Conservation (phyloP, 2,329 filamentous ascomycete genomes). For the Penicillium vulpinum region DNA sequence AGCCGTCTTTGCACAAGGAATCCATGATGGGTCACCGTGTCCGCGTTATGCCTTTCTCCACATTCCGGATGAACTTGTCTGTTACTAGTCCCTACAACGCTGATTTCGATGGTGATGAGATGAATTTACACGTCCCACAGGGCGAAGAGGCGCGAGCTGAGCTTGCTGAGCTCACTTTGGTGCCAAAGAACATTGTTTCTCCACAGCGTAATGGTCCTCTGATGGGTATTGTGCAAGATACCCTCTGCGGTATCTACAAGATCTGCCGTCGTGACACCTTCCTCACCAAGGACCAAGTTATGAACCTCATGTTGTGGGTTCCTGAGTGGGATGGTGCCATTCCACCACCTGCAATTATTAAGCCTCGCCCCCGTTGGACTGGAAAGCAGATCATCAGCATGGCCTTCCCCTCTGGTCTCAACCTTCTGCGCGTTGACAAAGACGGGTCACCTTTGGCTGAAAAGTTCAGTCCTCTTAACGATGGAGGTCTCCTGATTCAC, state of each 20-base stretch:
- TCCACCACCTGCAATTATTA: conserved; percentile 88
- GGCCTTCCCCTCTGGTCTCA: conserved; percentile 84
- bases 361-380: conserved; percentile 90
- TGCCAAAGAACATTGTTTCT: conserved; percentile 98
- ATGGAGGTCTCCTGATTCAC: conserved; percentile 79
- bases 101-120: conserved; percentile 99
- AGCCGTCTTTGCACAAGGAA: conserved; percentile 98
- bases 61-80: conserved; percentile 94
- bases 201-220: conserved; percentile 94
- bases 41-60: conserved; percentile 97
- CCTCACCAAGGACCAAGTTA: conserved; percentile 83
- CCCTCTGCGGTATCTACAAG: conserved; percentile 94
- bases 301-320: conserved; percentile 97
- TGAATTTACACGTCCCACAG: conserved; percentile 99
- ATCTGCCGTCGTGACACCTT: conserved; percentile 91
- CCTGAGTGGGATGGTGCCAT: conserved; percentile 96
- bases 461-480: conserved; percentile 63
- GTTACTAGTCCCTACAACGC: conserved; percentile 99
- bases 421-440: conserved; percentile 66
- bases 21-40: conserved; percentile 99
- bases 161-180: conserved; percentile 90
- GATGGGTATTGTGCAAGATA: conserved; percentile 99
- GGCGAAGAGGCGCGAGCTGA: conserved; percentile 96
- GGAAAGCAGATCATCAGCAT: conserved; percentile 97
- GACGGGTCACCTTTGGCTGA: conserved; percentile 57